Evolutionary conservation across 2,329 filamentous ascomycete species (phyloP), one percentile per base, ranked within the genome.

Genomic region (Fusarium tricinctum): DNA sequence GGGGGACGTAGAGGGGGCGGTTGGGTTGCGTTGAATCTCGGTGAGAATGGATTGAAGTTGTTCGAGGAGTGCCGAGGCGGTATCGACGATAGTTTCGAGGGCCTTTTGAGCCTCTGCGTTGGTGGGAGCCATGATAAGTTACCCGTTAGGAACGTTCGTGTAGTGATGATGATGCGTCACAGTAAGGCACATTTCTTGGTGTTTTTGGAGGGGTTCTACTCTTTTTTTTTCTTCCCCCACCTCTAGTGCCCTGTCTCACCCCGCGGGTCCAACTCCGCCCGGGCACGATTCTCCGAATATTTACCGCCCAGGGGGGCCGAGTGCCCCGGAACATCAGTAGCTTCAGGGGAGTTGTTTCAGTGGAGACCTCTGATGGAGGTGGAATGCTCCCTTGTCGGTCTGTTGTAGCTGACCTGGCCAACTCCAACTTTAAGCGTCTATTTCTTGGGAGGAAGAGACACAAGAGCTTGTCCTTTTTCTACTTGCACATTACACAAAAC

Each of bases 1-100:
- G 8, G 62, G 30, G 5, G 66, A 28, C 17, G 63, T 17, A 4
- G 67, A 30, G 19, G 73, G 45, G 8, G 74, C 48, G 6, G 70
- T 40, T 13, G 70, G 60, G 50, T 78, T 73, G 55, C 63, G 61
- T 40, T 82, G 79, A 64, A 83, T 78, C 6, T 77, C 76, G 23
- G 78, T 74, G 5, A 85, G 75, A 28, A 80, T 77, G 2, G 77
- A 71, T 69, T 85, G 82, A 23, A 85, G 77, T 55, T 82, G 79
- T 13, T 78, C 73, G 33, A 85, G 76, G 12, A 86, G 78, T 1
- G 71, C 51, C 19, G 77, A 69, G 0, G 83, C 76, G 0, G 77
- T 80, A 8, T 79, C 70, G 4, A 84, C 71, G 15, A 83, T 72
- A 1, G 75, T 43, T 43, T 80, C 79, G 44, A 86, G 78, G 22